These are phyloP conservation scores for Colletotrichum navitas DNA, from an alignment of 2,329 filamentous ascomycete genomes.

Conservation along the genomic window DNA sequence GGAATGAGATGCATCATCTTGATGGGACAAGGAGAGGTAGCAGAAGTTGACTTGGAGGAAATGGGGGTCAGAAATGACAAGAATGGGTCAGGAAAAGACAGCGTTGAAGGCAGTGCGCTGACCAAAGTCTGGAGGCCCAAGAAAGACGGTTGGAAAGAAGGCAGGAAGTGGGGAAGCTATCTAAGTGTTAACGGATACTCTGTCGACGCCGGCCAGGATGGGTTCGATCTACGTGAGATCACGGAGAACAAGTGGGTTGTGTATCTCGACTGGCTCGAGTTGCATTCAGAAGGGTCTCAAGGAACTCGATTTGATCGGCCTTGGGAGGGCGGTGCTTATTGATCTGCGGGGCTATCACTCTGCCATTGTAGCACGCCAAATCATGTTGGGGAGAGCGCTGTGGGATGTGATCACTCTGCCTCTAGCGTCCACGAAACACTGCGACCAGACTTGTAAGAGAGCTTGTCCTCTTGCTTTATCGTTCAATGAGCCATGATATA, in stretches of 20 bases:
- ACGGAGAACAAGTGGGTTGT: constrained; percentile 51
- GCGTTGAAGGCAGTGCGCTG: background rate
- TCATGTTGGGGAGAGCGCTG: too few relatives aligned
- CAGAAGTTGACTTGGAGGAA: constrained; percentile 44
- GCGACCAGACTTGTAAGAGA: too few relatives aligned
- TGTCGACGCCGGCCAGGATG: constrained; percentile 54
- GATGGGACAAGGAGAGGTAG: constrained; percentile 50
- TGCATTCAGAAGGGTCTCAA: constrained; percentile 16
- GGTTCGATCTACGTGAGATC: constrained; percentile 54
- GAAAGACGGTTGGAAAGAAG: constrained; percentile 47
- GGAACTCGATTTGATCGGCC: constrained; percentile 30
- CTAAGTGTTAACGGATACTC: constrained; percentile 55
- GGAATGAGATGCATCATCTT: constrained; percentile 59
- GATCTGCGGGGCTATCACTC: background rate
- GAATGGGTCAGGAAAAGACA: constrained; percentile 6
- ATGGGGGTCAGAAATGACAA: constrained; percentile 40
- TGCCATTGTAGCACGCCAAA: too few relatives aligned
- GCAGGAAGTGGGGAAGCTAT: constrained; percentile 46
- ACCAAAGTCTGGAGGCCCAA: constrained; percentile 50
- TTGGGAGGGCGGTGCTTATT: constrained; percentile 38
- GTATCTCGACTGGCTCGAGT: constrained; percentile 45
- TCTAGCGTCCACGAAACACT: too few relatives aligned
- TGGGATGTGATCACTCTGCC: too few relatives aligned
- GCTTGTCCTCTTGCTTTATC: too few relatives aligned
- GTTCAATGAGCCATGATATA: too few relatives aligned